Evolutionary conservation across 179 eudicot species (phyloP).

Genomic region (Carnegiea gigantea): DNA sequence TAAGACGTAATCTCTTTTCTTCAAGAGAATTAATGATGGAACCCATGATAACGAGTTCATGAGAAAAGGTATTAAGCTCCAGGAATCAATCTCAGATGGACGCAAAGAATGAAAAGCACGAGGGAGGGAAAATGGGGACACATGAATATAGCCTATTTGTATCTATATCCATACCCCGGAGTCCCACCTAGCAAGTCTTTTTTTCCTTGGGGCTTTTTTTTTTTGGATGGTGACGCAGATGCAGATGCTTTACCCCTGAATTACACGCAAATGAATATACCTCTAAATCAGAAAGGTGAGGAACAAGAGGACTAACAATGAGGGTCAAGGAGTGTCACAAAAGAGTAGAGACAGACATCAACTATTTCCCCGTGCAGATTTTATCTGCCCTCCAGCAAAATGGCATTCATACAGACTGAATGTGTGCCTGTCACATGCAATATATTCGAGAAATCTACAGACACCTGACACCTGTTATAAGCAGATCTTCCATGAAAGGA

Average conservation of each 20-base stretch:
- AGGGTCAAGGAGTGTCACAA: not conserved
- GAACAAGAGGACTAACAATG: no score
- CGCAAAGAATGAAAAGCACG: not conserved
- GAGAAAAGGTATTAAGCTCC: not conserved
- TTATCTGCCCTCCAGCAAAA: no score
- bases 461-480: not conserved
- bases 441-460: not conserved
- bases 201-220: no score
- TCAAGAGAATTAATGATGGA: not conserved
- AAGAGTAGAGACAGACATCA: not conserved
- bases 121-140: no score
- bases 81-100: not conserved
- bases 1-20: not conserved
- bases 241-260: no score
- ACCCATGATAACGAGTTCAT: not conserved
- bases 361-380: no score
- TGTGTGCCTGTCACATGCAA: not conserved
- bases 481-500: not conserved
- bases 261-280: no score
- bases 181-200: no score
- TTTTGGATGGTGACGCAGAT: no score
- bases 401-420: not conserved
- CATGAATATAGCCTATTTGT: no score
- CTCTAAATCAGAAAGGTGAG: no score
- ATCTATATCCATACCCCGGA: no score